These are phyloP conservation scores for Cajanus cajan DNA, from an alignment of 306 rosid species.

Conservation along the genomic window DNA sequence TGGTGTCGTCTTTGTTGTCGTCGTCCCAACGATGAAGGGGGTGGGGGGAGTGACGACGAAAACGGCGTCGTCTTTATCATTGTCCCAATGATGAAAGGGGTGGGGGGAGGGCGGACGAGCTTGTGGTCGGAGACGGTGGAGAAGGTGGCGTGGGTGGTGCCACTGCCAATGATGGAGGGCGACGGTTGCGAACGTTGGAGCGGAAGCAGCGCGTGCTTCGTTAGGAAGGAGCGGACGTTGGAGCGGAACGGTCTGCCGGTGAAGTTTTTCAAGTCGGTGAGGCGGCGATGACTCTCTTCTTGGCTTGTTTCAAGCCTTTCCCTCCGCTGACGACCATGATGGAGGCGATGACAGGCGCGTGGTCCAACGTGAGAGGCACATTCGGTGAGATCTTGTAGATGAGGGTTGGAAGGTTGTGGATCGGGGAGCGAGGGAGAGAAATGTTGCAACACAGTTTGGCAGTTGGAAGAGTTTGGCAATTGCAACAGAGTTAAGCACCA, in stretches of 20 bases:
- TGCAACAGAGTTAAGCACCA: too few relatives aligned
- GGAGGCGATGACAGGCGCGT: constrained; percentile 31
- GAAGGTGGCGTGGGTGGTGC: too few relatives aligned
- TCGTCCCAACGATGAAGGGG: too few relatives aligned
- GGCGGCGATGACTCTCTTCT: constrained; percentile 78
- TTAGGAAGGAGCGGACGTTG: constrained; percentile 55
- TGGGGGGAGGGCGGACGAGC: too few relatives aligned
- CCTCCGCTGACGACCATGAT: constrained; percentile 78
- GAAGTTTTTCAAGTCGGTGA: constrained; percentile 20
- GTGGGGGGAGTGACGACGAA: too few relatives aligned
- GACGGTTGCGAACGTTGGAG: constrained; percentile 92
- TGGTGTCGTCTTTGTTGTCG: too few relatives aligned
- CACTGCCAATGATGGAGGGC: too few relatives aligned
- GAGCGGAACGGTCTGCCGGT: constrained; percentile 61
- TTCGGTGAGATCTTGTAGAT: background rate
- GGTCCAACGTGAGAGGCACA: constrained; percentile 40
- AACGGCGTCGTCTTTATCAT: too few relatives aligned
- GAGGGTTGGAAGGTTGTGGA: background rate
- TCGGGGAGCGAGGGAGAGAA: background rate
- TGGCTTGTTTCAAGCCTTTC: constrained; percentile 72
- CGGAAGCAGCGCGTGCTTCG: constrained; percentile 75
- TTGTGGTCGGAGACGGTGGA: too few relatives aligned
- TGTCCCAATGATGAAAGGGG: too few relatives aligned
- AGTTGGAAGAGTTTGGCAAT: background rate
- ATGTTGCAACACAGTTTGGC: constrained; percentile 2